Conservation (phyloP, 2,329 filamentous ascomycete species). For the Fusarium veterinarium region DNA sequence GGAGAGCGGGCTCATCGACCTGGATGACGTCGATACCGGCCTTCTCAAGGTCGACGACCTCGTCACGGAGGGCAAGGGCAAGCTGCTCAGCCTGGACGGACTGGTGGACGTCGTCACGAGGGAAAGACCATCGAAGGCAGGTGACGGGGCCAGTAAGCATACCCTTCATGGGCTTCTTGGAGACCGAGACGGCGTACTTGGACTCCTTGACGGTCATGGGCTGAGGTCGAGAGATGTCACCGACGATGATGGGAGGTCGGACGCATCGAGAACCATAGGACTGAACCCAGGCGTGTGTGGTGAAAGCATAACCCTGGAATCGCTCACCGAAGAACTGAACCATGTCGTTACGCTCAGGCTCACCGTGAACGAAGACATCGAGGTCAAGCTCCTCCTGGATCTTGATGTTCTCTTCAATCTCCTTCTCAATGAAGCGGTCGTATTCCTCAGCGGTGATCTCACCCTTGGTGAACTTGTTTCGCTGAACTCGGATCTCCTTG, state of each 20-base stretch:
- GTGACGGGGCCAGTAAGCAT: slow-evolving; percentile 99
- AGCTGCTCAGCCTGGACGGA: slow-evolving; percentile 99
- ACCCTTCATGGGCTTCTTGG: slow-evolving; percentile 99
- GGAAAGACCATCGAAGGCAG: slow-evolving; percentile 99
- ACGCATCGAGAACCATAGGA: slow-evolving; percentile 98
- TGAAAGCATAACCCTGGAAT: slow-evolving; percentile 97
- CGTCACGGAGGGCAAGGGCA: slow-evolving; percentile 96
- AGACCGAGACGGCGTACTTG: slow-evolving; percentile 96
- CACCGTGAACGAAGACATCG: slow-evolving; percentile 97
- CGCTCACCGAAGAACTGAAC: slow-evolving; percentile 99
- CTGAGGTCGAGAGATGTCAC: slow-evolving; percentile 95
- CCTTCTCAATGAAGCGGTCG: slow-evolving; percentile 99
- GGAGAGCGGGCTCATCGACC: slow-evolving; percentile 98
- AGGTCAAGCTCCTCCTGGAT: slow-evolving; percentile 98
- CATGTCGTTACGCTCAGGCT: slow-evolving; percentile 99
- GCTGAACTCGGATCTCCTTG: slow-evolving; percentile 95
- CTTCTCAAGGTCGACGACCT: slow-evolving; percentile 97
- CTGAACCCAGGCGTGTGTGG: slow-evolving; percentile 99
- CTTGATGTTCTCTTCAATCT: slow-evolving; percentile 94
- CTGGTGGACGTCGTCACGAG: slow-evolving; percentile 99
- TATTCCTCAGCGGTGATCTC: slow-evolving; percentile 94
- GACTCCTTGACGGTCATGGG: slow-evolving; percentile 99
- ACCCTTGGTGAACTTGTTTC: slow-evolving; percentile 99
- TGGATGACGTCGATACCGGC: slow-evolving; percentile 98
- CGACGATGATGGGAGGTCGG: slow-evolving; percentile 96